Evolutionary conservation across 768 basidiomycete genomes (phyloP).

Genomic region (Russula sp.): DNA sequence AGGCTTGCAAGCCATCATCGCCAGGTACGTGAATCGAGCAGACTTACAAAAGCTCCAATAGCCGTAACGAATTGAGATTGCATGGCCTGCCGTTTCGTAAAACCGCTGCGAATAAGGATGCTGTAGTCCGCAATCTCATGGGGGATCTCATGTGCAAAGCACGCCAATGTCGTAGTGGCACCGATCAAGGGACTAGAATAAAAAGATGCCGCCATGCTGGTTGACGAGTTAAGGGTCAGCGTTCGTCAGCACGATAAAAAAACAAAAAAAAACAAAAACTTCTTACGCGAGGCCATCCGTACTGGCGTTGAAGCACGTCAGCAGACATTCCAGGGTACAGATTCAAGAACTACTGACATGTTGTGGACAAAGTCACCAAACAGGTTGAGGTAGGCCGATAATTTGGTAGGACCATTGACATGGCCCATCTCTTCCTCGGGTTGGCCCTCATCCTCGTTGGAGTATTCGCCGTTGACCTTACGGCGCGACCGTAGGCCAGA

Average conservation of each 20-base stretch:
- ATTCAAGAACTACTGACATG: constrained; percentile 48
- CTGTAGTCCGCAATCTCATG: constrained; percentile 98
- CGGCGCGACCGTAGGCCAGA: constrained; percentile 42
- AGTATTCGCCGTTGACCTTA: constrained; percentile 23
- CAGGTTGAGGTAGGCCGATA: constrained; percentile 88
- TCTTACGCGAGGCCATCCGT: constrained; percentile 91
- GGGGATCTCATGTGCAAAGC: constrained; percentile 92
- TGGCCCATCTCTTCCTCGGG: constrained; percentile 25
- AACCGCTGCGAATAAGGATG: constrained; percentile 85
- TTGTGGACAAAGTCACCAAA: constrained; percentile 95
- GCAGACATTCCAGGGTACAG: constrained; percentile 19
- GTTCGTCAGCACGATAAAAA: constrained; percentile 12
- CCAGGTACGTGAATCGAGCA: constrained; percentile 22
- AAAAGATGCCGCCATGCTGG: constrained; percentile 92
- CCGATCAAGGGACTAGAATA: constrained; percentile 93
- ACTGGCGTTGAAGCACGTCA: constrained; percentile 35
- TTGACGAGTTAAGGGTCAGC: background rate
- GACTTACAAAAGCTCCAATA: constrained; percentile 82
- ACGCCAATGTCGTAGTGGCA: constrained; percentile 90
- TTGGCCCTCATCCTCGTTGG: constrained; percentile 26
- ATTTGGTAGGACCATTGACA: constrained; percentile 59
- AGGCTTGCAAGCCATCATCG: constrained; percentile 18
- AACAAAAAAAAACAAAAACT: constrained; percentile 5
- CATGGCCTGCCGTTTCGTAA: constrained; percentile 90
- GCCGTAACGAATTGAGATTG: constrained; percentile 90